Base-by-base conservation (phyloP, 2,329 filamentous ascomycete species). In the Westerdykella aurantiaca region DNA sequence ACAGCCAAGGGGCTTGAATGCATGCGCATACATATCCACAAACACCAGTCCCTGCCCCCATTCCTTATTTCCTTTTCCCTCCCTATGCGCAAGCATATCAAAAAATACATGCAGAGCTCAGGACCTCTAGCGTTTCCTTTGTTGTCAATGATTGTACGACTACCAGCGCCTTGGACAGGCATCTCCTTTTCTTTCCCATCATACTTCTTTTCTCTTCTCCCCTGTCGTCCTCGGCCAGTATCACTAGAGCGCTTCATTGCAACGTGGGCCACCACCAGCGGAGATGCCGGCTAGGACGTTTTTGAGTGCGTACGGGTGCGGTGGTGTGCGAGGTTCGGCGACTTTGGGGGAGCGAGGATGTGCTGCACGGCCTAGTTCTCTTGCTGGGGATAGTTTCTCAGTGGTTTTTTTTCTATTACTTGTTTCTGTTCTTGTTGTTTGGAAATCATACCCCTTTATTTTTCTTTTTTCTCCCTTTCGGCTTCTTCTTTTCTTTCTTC, bases 1-100 rank as follows among this genome's bases (percentile, higher is more conserved):
- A 65, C 44, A 51, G 47, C 31, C 62, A 66, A 49, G 37, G 14
- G 14, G 17, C 11, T n/a, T 23, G 29, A 31, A 12, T 31, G 7
- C 34, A 2, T 33, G 31, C 34, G 13, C 6, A 17, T 31, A 18
- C 37, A 12, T 34, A 25, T 29, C 35, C 38, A 33, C 23, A 29
- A 31, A 33, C 23, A 29, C 25, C 42, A 21, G 9, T 17, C n/a
- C 12, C 37, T 44, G 29, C n/a, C n/a, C 17, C 31, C 17, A n/a
- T 42, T 34, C 21, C 17, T 16, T 34, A 11, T 23, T 16, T 22
- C 29, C 33, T 16, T 33, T 12, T 14, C 31, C 31, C 31, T 33
- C 14, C 6, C 14, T 33, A 14, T 12, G 14, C 31, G 12, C 31
- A 21, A 33, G 12, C 33, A 35, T 13, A 35, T 12, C n/a, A 35